Evolutionary conservation across 352 stramenopile genomes (phyloP).

Genomic region (Pythium apleroticum): DNA sequence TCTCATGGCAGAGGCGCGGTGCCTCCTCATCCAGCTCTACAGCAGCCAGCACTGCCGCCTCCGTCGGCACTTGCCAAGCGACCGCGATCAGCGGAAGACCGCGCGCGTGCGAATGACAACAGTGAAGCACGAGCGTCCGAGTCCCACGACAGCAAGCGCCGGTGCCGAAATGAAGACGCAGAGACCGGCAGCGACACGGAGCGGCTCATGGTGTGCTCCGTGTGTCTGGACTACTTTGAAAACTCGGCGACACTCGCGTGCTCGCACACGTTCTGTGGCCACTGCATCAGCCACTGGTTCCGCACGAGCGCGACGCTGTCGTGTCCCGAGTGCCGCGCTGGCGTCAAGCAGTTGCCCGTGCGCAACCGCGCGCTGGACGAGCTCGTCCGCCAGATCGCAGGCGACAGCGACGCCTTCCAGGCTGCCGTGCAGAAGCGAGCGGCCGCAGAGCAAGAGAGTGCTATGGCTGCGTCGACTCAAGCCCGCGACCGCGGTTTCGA

Average conservation of each 20-base stretch:
- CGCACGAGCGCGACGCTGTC: conserved; percentile 53
- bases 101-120: conserved; percentile 1
- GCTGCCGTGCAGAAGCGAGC: conserved; percentile 26
- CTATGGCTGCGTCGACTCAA: conserved; percentile 1
- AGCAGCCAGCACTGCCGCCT: background rate
- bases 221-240: conserved; percentile 84
- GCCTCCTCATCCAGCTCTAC: background rate
- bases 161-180: conserved; percentile 6
- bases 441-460: conserved; percentile 12
- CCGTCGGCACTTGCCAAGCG: conserved; percentile 18
- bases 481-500: conserved; percentile 1
- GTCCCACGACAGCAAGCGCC: conserved; percentile 27
- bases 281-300: conserved; percentile 82
- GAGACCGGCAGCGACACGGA: conserved; percentile 43
- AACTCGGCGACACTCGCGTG: conserved; percentile 74
- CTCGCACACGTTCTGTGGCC: conserved; percentile 83
- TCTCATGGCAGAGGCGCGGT: background rate
- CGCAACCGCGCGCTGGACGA: conserved; percentile 82
- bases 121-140: conserved; percentile 16
- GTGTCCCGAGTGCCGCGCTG: conserved; percentile 71
- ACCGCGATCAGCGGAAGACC: conserved; percentile 14
- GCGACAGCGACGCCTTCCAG: conserved; percentile 62
- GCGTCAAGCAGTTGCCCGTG: conserved; percentile 66
- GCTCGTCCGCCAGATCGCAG: conserved; percentile 66
- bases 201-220: conserved; percentile 73